Evolutionary conservation across 2,329 filamentous ascomycete species (phyloP).

Genomic region (Fusarium austroafricanum): DNA sequence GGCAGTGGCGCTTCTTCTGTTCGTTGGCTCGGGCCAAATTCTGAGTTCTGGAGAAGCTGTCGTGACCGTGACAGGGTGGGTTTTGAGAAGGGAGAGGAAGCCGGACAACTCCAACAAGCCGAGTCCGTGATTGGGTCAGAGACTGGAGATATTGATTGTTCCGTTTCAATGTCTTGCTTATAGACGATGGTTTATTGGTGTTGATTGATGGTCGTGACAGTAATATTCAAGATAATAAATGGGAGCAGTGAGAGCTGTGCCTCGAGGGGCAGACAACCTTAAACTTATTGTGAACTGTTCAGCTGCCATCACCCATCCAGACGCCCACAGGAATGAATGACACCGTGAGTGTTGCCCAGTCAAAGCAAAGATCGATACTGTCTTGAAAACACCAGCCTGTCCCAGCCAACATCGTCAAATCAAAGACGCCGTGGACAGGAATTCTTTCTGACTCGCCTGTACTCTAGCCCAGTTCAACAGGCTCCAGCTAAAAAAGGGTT

Average conservation of each 20-base stretch:
- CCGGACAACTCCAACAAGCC: conserved; percentile 14
- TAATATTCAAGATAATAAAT: background rate
- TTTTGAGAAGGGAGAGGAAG: conserved; percentile 6
- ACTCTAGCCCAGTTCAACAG: background rate
- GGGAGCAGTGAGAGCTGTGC: conserved; percentile 12
- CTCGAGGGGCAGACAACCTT: conserved; percentile 3
- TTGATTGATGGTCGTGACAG: conserved; percentile 2
- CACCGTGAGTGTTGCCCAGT: conserved; percentile 6
- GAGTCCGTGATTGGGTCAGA: conserved; percentile 34
- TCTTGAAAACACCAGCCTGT: conserved; percentile 20
- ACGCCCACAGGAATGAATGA: conserved; percentile 33
- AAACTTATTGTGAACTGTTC: conserved; percentile 35
- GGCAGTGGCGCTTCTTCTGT: conserved; percentile 27
- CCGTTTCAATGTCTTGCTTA: conserved; percentile 36
- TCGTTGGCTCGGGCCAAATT: conserved; percentile 31
- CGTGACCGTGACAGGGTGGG: conserved; percentile 29
- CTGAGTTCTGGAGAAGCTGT: conserved; percentile 11
- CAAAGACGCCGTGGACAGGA: conserved; percentile 26
- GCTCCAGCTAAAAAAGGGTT: conserved; percentile 2
- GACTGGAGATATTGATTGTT: conserved; percentile 19
- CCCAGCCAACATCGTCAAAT: conserved; percentile 15
- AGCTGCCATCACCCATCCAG: conserved; percentile 18
- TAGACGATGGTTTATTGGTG: conserved; percentile 1
- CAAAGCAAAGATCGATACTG: background rate
- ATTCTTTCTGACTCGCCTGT: conserved; percentile 22